These are phyloP conservation scores for Talaromyces verruculosus DNA, from an alignment of 2,329 filamentous ascomycete genomes.

Conservation along the genomic window DNA sequence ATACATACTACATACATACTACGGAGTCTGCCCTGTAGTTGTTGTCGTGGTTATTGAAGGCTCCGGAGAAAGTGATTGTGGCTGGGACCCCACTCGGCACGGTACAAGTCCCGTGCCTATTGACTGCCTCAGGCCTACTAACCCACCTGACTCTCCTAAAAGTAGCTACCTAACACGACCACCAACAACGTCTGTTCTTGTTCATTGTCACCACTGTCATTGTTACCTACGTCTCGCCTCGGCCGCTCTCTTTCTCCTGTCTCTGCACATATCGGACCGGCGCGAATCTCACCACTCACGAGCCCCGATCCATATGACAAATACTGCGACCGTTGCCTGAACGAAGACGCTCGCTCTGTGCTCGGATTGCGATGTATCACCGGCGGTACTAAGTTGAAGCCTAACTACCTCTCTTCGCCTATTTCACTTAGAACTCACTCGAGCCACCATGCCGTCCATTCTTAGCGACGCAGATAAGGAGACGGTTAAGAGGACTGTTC, in stretches of 20 bases:
- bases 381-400: constrained; percentile 19
- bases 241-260: not conserved
- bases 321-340: not conserved
- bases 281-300: not conserved
- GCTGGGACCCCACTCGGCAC: not conserved
- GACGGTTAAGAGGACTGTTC: constrained; percentile 89
- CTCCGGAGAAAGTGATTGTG: not conserved
- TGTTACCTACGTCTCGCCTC: not conserved
- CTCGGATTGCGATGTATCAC: constrained; percentile 13
- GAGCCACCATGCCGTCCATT: constrained; percentile 58
- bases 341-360: constrained; percentile 3
- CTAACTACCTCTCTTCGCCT: constrained; percentile 13
- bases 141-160: constrained; percentile 1
- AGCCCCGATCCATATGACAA: not conserved
- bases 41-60: not conserved
- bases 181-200: not conserved
- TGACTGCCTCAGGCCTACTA: not conserved
- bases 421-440: constrained; percentile 18
- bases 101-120: constrained; percentile 4
- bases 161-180: constrained; percentile 8
- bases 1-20: not conserved
- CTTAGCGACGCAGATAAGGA: constrained; percentile 93
- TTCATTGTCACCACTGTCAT: constrained; percentile 1
- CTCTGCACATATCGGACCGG: not conserved
- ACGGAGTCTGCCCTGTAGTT: not conserved